Evolutionary conservation across 2,329 filamentous ascomycete species (phyloP).

Genomic region (Ophiocordyceps polyrhachis-furcata): DNA sequence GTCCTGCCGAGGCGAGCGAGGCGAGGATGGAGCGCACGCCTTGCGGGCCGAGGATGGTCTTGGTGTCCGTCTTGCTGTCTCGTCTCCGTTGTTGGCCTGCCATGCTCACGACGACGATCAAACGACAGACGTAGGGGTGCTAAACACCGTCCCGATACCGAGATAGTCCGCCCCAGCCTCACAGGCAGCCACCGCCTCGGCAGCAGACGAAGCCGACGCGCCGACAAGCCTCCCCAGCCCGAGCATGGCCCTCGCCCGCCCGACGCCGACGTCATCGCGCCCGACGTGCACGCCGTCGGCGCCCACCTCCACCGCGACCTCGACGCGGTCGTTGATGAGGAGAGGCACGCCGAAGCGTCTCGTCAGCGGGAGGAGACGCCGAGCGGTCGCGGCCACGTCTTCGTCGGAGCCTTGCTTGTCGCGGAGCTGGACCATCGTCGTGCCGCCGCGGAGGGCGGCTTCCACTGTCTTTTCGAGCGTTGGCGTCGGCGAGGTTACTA

Average conservation of each 20-base stretch:
- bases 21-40: conserved; percentile 35
- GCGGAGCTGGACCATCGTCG: conserved; percentile 74
- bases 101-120: too few species aligned
- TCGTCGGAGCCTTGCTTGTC: conserved; percentile 68
- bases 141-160: conserved; percentile 76
- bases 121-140: conserved; percentile 64
- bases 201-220: conserved; percentile 58
- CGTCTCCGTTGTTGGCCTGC: too few species aligned
- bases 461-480: conserved; percentile 59
- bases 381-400: conserved; percentile 12
- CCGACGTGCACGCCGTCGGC: conserved; percentile 90
- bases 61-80: conserved; percentile 76
- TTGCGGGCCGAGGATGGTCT: conserved; percentile 37
- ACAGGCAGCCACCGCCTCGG: conserved; percentile 57
- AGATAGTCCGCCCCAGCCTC: conserved; percentile 72
- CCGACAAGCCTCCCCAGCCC: conserved; percentile 70
- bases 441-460: conserved; percentile 58
- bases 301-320: conserved; percentile 68
- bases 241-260: conserved; percentile 47
- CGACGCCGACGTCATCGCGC: conserved; percentile 73
- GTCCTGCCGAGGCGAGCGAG: conserved; percentile 28
- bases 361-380: conserved; percentile 49
- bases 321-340: conserved; percentile 82
- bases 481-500: conserved; percentile 86
- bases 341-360: conserved; percentile 52